These are phyloP conservation scores for Aspergillus indologenus DNA, from an alignment of 495 filamentous ascomycete genomes.

Conservation along the genomic window DNA sequence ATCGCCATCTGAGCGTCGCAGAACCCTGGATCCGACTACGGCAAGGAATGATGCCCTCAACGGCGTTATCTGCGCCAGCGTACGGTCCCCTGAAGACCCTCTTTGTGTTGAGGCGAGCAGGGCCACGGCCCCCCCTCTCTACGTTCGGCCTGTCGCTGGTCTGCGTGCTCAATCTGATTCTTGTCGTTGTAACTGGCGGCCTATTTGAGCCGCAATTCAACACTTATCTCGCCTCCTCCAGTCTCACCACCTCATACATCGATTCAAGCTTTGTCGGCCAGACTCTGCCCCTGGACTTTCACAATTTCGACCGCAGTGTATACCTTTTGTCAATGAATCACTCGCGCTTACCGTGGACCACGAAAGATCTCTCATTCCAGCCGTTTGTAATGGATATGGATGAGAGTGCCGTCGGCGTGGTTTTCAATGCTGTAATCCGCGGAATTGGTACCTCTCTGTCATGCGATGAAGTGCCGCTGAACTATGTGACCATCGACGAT, in stretches of 20 bases:
- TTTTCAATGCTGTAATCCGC: slow-evolving; percentile 14
- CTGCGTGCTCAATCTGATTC: slow-evolving; percentile 15
- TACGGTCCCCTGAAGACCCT: slow-evolving; percentile 19
- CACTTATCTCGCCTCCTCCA: slow-evolving; percentile 1
- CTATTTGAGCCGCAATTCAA: slow-evolving; percentile 23
- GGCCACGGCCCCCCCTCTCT: slow-evolving; percentile 3
- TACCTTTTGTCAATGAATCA: background rate
- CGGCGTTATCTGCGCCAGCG: slow-evolving; percentile 15
- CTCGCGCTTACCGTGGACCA: slow-evolving; percentile 13
- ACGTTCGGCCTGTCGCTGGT: slow-evolving; percentile 14
- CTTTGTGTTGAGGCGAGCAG: slow-evolving; percentile 3
- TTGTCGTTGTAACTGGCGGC: slow-evolving; percentile 22
- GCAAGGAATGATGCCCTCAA: slow-evolving; percentile 10
- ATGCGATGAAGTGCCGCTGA: slow-evolving; percentile 8
- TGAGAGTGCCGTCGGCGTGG: background rate
- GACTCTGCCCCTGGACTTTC: slow-evolving; percentile 4
- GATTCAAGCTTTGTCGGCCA: slow-evolving; percentile 12
- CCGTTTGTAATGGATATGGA: slow-evolving; percentile 10
- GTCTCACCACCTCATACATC: slow-evolving; percentile 13
- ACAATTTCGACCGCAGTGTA: background rate
- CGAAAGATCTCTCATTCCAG: slow-evolving; percentile 9
- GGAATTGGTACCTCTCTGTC: slow-evolving; percentile 18
- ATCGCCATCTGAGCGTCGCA: slow-evolving; percentile 20
- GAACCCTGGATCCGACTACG: slow-evolving; percentile 26
- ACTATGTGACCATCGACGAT: background rate